These are phyloP conservation scores for Pseudocohnilembus persalinus DNA, from an alignment of 169 alveolate species.

Conservation along the genomic window DNA sequence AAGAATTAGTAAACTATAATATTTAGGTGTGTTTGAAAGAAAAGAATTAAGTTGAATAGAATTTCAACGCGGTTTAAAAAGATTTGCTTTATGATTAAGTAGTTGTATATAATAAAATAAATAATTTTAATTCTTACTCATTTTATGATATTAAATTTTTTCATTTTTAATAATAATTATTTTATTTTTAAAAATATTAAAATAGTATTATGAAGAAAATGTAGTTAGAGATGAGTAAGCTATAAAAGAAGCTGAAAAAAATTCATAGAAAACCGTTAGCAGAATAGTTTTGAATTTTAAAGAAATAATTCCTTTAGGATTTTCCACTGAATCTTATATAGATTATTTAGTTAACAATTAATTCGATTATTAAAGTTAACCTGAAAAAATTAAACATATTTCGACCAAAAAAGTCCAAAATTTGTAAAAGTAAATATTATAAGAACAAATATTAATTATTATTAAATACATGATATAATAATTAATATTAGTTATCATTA, in stretches of 20 bases:
- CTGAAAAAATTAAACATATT: constrained; percentile 3
- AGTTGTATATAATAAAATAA: neutral
- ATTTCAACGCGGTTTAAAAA: constrained; percentile 4
- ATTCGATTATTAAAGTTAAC: neutral
- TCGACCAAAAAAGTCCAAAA: neutral
- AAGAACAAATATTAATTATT: constrained; percentile 1
- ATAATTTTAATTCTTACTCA: no score
- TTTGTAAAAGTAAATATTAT: neutral
- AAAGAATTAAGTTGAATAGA: constrained; percentile 11
- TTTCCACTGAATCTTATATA: constrained; percentile 30
- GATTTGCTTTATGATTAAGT: neutral
- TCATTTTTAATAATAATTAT: no score
- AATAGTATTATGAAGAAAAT: constrained; percentile 6
- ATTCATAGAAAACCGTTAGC: neutral
- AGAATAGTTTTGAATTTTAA: neutral
- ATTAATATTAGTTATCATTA: no score
- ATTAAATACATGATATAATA: neutral
- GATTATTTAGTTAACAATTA: constrained; percentile 20
- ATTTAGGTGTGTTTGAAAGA: constrained; percentile 6
- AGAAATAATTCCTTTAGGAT: constrained; percentile 41
- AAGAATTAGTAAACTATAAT: neutral
- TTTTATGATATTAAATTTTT: no score
- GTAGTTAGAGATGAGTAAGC: neutral
- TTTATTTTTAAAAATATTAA: no score
- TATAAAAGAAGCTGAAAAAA: neutral